Percentiles rank a stretch among this genome's conserved stretches.
These are phyloP conservation scores for Adansonia digitata DNA, from an alignment of 345 rosid species.

Conservation along the genomic window DNA sequence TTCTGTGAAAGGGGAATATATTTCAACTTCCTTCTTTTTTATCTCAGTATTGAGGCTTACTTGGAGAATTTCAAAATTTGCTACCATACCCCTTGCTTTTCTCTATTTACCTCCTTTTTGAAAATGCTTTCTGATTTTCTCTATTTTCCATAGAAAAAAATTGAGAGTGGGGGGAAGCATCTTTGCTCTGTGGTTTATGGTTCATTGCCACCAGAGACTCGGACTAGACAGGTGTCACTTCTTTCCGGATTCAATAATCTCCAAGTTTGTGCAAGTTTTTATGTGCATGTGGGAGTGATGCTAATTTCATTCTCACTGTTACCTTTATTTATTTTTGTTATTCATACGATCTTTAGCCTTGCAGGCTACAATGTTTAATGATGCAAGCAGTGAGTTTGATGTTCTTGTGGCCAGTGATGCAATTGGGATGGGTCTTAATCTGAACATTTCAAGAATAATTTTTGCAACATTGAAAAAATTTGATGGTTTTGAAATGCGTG, in stretches of 20 bases:
- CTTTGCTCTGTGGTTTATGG: constrained; percentile 96
- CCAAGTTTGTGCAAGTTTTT: constrained; percentile 2
- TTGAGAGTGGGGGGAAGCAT: constrained; percentile 62
- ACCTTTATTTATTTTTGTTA: constrained; percentile 9
- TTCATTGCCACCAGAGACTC: constrained; percentile 88
- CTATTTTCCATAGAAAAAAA: constrained; percentile 39
- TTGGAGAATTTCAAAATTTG: neutral
- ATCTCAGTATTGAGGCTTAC: neutral
- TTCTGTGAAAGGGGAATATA: neutral
- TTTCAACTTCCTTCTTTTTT: neutral
- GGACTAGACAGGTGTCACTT: constrained; percentile 77
- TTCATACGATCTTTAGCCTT: constrained; percentile 31
- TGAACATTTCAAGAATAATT: constrained; percentile 84
- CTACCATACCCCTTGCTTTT: neutral
- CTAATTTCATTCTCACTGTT: neutral
- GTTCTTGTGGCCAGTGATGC: constrained; percentile 99
- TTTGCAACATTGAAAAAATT: constrained; percentile 73
- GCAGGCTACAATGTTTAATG: constrained; percentile 92
- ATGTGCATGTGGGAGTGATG: neutral
- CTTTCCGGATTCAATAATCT: constrained; percentile 13
- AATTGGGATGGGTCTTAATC: constrained; percentile 95
- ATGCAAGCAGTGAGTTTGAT: constrained; percentile 72
- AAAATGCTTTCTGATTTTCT: neutral
- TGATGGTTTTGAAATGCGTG: constrained; percentile 65
- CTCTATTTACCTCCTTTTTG: neutral